A percentile compares a stretch with the other conserved stretches of the same genome.
Evolutionary conservation across 805 yeast species (phyloP).

Genomic region (Saturnispora saitoi): DNA sequence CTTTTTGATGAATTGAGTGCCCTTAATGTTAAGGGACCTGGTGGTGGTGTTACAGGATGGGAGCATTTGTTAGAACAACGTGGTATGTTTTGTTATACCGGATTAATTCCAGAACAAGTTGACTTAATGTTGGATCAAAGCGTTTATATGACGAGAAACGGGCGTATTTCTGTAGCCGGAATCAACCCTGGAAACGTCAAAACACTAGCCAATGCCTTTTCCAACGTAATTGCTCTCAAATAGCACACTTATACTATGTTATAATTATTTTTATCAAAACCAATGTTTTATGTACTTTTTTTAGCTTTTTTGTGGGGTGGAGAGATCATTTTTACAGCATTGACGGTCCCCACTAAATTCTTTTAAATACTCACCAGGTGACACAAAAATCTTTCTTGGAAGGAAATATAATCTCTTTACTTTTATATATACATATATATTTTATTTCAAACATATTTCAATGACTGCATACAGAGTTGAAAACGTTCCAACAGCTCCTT

Average conservation of each 20-base stretch:
- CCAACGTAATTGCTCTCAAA: neutral
- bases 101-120: conserved; percentile 65
- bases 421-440: too few species aligned
- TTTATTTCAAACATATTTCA: neutral
- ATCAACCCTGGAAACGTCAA: conserved; percentile 73
- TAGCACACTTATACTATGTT: too few species aligned
- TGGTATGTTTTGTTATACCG: conserved; percentile 96
- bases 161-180: conserved; percentile 88
- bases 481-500: conserved; percentile 58
- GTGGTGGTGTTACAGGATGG: conserved; percentile 60
- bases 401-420: too few species aligned
- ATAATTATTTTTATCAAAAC: too few species aligned
- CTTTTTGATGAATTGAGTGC: conserved; percentile 47
- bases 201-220: conserved; percentile 39
- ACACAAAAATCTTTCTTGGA: too few species aligned
- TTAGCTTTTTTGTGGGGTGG: too few species aligned
- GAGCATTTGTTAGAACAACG: conserved; percentile 79
- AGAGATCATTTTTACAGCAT: too few species aligned
- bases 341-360: too few species aligned
- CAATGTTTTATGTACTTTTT: too few species aligned
- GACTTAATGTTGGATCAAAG: conserved; percentile 55
- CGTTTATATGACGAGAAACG: conserved; percentile 82
- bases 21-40: conserved; percentile 24
- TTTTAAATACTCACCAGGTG: too few species aligned
- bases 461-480: conserved; percentile 11